Evolutionary conservation across 208 protist genomes (phyloP).

Genomic region (Cochliopodium minus): DNA sequence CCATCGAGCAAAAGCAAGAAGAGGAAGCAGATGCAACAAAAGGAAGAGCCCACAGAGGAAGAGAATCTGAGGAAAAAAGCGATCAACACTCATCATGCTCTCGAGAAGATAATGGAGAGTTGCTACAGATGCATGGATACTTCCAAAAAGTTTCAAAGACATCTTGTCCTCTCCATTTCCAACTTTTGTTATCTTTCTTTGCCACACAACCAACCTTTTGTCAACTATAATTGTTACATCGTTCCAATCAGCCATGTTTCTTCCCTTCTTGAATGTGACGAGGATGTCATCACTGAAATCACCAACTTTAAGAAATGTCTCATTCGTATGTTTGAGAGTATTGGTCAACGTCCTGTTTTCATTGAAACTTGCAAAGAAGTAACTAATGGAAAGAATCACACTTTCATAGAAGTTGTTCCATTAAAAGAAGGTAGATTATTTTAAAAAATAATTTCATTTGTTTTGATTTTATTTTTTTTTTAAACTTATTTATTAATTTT

Average conservation of each 20-base stretch:
- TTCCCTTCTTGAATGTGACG: background rate
- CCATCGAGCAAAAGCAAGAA: too few species aligned
- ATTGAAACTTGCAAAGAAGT: background rate
- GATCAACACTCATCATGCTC: too few species aligned
- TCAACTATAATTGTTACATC: background rate
- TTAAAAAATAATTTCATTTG: too few species aligned
- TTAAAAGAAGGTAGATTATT: too few species aligned
- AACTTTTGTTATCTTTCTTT: background rate
- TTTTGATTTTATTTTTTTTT: too few species aligned
- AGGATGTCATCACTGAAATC: slow-evolving; percentile 1
- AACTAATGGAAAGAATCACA: background rate
- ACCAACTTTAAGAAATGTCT: background rate
- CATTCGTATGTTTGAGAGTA: background rate
- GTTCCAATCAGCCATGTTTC: background rate
- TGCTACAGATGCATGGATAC: background rate
- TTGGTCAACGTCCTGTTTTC: background rate
- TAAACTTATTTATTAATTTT: too few species aligned
- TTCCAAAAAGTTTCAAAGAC: background rate
- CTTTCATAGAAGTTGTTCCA: slow-evolving; percentile 1
- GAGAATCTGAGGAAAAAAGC: too few species aligned
- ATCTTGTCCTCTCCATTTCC: background rate
- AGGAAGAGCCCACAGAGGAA: too few species aligned
- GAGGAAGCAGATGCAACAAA: too few species aligned
- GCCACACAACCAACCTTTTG: background rate
- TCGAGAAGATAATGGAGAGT: background rate